Evolutionary conservation across 2,329 filamentous ascomycete species (phyloP), one percentile per base, ranked within the genome.

Genomic region (Cytospora mali): DNA sequence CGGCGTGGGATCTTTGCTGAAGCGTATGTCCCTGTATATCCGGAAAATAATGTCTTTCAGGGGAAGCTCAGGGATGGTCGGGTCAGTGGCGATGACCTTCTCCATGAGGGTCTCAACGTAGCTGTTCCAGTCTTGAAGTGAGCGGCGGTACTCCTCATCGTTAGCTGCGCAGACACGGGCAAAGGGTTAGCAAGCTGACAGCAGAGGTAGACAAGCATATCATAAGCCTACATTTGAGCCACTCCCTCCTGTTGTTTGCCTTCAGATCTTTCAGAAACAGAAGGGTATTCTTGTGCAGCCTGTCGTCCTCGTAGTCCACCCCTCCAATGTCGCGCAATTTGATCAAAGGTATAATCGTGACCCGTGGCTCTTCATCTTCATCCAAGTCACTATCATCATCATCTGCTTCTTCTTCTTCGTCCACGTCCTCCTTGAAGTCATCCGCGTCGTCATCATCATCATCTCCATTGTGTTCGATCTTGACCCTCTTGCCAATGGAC

Each of bases 11-110:
- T 96, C 88, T 68, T 91, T 90, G 70, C 84, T 90, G 76, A 96
- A 97, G 61, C 93, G 86, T 50, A 95, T 84, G 70, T 97, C 93
- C 69, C 93, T 83, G 75, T 96, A 92, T 64, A 97, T 95, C 65
- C 93, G 88, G 73, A 94, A 96, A 54, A 92, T 87, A 68, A 96
- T 80, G 72, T 97, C 93, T 74, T 96, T 95, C 59, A 89, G 80
- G 1, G 93, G 93, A 25, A 97, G 79, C 69, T 97, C 92, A 0
- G 93, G 93, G 49, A 97, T 86, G 1, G 92, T 96, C 61, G 89
- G 86, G 72, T 97, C 93, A 46, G 83, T 81, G 63, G 88, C 86
- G 23, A 84, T 84, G 59, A 97, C 81, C 65, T 86, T 88, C 64
- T 88, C 81, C 1, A 89, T 91, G 46, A 95, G 79, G 11, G 80